Evolutionary conservation across 2,329 filamentous ascomycete genomes (phyloP), one percentile per base, ranked within the genome.

Genomic region (Fusarium lyarnte): DNA sequence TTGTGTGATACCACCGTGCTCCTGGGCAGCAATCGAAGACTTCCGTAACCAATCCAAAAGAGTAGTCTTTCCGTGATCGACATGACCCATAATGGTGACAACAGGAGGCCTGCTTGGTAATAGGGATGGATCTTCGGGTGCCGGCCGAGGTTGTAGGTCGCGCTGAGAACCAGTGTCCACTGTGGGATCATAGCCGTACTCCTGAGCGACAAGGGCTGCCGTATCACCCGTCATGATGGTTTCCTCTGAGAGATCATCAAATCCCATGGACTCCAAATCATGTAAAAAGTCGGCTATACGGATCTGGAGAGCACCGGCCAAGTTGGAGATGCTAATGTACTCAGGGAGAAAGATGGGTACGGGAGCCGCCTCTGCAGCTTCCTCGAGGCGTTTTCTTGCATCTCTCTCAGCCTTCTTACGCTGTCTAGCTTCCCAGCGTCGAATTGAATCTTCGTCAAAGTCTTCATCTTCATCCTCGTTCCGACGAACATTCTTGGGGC

Each of bases 41-140:
- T 97, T 97, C 41, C 96, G 93, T 47, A 99, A 86, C 83, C 92
- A 98, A 80, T 99, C 96, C 14, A 99, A 86, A 45, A 99, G 91
- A 0, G 97, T 99, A 2, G 96, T 99, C 85, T 99, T 99, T 59
- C 96, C 96, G 81, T 99, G 96, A 80, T 99, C 97, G 76, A 99
- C 96, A 74, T 99, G 96, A 5, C 96, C 96, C 97, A 99, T 99
- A 78, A 99, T 99, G 1, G 97, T 98, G 42, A 99, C 95, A 39
- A 99, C 94, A 1, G 96, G 97, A 12, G 96, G 95, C 21, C 97
- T 90, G 38, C 85, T 82, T 4, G 94, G 94, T 12, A 98, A 82
- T 19, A 81, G 76, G 0, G 92, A 89, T 53, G 85, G 87, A 80
- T 95, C 93, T 76, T 91, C 90, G 13, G 90, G 89, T 31, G 87